These are phyloP conservation scores for Pseudozyma flocculosa DNA, from an alignment of 1,284 basidiomycete species.

Conservation along the genomic window DNA sequence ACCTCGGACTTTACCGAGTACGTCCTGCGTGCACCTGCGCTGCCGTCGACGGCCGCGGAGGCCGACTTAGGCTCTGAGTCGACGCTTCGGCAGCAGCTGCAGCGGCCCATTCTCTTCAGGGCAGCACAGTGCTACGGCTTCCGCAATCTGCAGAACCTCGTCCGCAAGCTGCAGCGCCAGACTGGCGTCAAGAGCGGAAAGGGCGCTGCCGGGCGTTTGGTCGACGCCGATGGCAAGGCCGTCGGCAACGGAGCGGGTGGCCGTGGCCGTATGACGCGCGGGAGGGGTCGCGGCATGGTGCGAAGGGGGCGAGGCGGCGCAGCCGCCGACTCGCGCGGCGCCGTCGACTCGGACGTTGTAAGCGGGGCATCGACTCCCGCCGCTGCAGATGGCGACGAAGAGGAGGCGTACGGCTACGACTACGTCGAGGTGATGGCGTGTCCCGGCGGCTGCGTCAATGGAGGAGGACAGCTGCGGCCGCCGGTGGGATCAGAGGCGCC, in stretches of 20 bases:
- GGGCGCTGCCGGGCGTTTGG: constrained; percentile 30
- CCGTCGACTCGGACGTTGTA: background rate
- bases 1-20: constrained; percentile 68
- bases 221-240: constrained; percentile 21
- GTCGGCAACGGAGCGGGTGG: constrained; percentile 3
- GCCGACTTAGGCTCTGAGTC: constrained; percentile 6
- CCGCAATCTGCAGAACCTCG: constrained; percentile 94
- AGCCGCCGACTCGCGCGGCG: constrained; percentile 57
- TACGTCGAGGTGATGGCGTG: constrained; percentile 99
- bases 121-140: constrained; percentile 97
- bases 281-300: constrained; percentile 54
- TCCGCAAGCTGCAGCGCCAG: constrained; percentile 69
- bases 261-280: constrained; percentile 10
- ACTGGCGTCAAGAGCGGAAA: constrained; percentile 63
- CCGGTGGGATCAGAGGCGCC: constrained; percentile 19
- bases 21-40: constrained; percentile 54
- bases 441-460: constrained; percentile 94
- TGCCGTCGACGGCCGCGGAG: constrained; percentile 59
- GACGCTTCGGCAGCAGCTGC: constrained; percentile 2
- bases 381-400: constrained; percentile 17
- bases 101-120: constrained; percentile 69
- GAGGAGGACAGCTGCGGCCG: constrained; percentile 75
- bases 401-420: constrained; percentile 71
- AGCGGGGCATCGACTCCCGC: background rate
- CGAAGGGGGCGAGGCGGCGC: constrained; percentile 64